These are phyloP conservation scores for Xerocomellus amylosporus DNA, from an alignment of 768 basidiomycete genomes.

Conservation along the genomic window DNA sequence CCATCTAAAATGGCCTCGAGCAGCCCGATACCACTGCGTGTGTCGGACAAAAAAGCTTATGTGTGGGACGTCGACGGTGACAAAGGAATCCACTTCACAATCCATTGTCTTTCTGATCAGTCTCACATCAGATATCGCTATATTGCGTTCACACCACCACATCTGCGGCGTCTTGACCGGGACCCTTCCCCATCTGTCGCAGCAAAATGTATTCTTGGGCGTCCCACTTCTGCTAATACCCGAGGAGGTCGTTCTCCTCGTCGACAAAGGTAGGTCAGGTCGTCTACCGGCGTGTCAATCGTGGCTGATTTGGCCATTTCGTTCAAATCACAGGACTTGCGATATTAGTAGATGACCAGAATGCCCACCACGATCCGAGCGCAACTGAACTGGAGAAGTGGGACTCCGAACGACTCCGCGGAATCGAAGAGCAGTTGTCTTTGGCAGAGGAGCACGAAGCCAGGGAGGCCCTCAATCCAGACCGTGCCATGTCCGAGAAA, in stretches of 20 bases:
- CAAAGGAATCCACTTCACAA: neutral
- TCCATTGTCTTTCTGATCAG: neutral
- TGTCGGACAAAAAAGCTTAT: slow-evolving; percentile 77
- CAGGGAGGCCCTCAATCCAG: slow-evolving; percentile 39
- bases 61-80: slow-evolving; percentile 88
- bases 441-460: slow-evolving; percentile 49
- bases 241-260: slow-evolving; percentile 87
- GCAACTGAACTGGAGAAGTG: slow-evolving; percentile 48
- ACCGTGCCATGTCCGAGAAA: slow-evolving; percentile 53
- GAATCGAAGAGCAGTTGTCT: slow-evolving; percentile 47
- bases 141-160: slow-evolving; percentile 72
- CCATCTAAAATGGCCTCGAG: slow-evolving; percentile 6
- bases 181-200: slow-evolving; percentile 90
- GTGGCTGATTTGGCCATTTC: neutral
- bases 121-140: slow-evolving; percentile 63
- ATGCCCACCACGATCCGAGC: slow-evolving; percentile 52
- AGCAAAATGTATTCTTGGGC: slow-evolving; percentile 96
- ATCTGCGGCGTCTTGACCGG: slow-evolving; percentile 86
- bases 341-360: slow-evolving; percentile 69
- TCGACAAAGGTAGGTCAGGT: slow-evolving; percentile 61
- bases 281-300: neutral
- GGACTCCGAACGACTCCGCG: slow-evolving; percentile 48
- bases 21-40: slow-evolving; percentile 53
- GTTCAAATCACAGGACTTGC: slow-evolving; percentile 61
- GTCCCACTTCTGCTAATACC: slow-evolving; percentile 85